phyloP scores from a whole-genome alignment of 179 eudicot species.

The Amaranthus tricolor region DNA sequence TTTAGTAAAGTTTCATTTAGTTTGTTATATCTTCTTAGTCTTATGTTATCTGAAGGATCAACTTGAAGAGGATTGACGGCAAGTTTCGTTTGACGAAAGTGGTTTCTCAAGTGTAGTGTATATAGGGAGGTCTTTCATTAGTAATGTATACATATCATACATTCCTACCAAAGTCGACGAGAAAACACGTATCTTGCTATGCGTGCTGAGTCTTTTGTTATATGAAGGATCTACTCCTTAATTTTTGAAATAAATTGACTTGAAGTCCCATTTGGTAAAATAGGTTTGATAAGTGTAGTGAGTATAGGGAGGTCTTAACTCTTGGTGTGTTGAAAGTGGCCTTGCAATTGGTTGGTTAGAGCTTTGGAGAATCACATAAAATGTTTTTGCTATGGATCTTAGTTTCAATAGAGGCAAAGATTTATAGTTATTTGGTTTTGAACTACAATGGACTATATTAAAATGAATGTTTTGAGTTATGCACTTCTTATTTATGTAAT shows the following conservation, averaged over 20 bases:
- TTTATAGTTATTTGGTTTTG: no score
- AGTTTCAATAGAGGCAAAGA: no score
- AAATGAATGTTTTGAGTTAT: no score
- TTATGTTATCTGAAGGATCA: not conserved
- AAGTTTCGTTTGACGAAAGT: not conserved
- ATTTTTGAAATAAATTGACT: not conserved
- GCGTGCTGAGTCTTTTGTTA: not conserved
- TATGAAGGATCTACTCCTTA: not conserved
- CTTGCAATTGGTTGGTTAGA: no score
- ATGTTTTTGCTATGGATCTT: no score
- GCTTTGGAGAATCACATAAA: no score
- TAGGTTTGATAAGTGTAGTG: not conserved
- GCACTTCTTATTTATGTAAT: no score
- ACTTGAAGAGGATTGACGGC: not conserved
- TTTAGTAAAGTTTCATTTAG: not conserved
- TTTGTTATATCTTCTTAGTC: not conserved
- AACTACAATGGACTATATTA: no score
- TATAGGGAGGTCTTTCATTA: not conserved
- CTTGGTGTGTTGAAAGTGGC: not conserved
- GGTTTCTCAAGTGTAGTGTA: not conserved
- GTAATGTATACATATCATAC: no score
- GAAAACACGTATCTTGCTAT: not conserved
- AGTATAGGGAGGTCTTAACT: not conserved
- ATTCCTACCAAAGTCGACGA: no score
- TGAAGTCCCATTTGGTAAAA: not conserved